These are phyloP conservation scores for Bacidia gigantensis DNA, from an alignment of 495 filamentous ascomycete genomes.

Conservation along the genomic window DNA sequence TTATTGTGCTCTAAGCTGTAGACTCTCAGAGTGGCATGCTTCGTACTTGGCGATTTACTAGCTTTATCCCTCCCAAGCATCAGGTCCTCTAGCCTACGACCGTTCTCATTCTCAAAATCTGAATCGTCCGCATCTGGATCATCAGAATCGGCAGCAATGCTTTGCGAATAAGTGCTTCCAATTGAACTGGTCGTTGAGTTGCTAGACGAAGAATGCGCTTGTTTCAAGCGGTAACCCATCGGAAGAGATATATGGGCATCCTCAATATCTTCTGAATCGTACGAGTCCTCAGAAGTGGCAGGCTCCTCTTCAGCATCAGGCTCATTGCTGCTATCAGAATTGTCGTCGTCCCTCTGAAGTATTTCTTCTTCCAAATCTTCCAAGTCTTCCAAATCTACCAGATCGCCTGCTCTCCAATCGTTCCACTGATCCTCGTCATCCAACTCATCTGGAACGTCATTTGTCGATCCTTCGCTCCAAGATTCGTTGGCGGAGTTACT, in stretches of 20 bases:
- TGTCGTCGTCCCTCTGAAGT: background rate
- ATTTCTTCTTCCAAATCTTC: background rate
- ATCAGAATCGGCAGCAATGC: background rate
- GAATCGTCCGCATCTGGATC: constrained; percentile 1
- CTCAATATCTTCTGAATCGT: too few relatives aligned
- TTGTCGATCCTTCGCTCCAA: constrained; percentile 9
- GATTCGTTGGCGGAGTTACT: constrained; percentile 8
- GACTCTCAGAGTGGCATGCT: too few relatives aligned
- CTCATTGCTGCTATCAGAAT: background rate
- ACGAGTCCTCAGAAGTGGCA: too few relatives aligned
- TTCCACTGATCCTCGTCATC: constrained; percentile 5
- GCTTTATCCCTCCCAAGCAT: background rate
- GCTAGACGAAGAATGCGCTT: too few relatives aligned
- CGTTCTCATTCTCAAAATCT: background rate
- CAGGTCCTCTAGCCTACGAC: background rate
- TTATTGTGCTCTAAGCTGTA: background rate
- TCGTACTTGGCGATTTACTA: background rate
- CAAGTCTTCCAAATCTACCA: background rate
- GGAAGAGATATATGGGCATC: too few relatives aligned
- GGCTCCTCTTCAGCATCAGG: background rate
- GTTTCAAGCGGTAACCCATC: too few relatives aligned
- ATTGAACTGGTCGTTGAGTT: background rate
- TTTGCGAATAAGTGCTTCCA: constrained; percentile 3
- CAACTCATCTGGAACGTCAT: background rate
- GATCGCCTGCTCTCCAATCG: background rate